Evolutionary conservation across 23 red algal species (phyloP).

Genomic region (Chondrus crispus): DNA sequence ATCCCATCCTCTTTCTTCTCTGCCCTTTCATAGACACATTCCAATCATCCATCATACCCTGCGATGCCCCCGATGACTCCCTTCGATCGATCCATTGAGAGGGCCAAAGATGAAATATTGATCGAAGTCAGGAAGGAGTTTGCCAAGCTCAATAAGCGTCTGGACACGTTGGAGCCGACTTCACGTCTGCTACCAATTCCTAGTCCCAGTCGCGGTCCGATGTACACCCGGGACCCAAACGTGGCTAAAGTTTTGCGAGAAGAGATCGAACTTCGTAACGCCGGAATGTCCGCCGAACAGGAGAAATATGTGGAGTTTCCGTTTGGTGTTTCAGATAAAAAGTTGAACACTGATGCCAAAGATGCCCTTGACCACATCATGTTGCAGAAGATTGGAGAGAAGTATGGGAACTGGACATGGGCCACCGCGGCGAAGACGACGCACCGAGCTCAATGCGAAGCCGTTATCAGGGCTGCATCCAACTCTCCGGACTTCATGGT

Average conservation of each 20-base stretch:
- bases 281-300: background rate
- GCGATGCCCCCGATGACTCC: background rate
- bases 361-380: background rate
- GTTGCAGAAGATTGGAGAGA: background rate
- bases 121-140: background rate
- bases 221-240: background rate
- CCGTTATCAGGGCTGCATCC: background rate
- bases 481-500: background rate
- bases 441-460: background rate
- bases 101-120: background rate
- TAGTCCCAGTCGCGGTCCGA: background rate
- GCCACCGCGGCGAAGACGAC: background rate
- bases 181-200: background rate
- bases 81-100: background rate
- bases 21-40: too few relatives aligned
- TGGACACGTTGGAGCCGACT: background rate
- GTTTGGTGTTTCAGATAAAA: background rate
- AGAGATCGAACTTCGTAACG: background rate
- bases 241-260: background rate
- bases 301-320: slow-evolving; percentile 7
- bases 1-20: too few relatives aligned
- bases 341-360: background rate
- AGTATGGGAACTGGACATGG: background rate
- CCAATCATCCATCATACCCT: too few relatives aligned
- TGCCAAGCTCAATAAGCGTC: background rate